A percentile compares a stretch with the other conserved stretches of the same genome.
Conservation (phyloP, 306 rosid genomes). For the Cucumis hystrix region DNA sequence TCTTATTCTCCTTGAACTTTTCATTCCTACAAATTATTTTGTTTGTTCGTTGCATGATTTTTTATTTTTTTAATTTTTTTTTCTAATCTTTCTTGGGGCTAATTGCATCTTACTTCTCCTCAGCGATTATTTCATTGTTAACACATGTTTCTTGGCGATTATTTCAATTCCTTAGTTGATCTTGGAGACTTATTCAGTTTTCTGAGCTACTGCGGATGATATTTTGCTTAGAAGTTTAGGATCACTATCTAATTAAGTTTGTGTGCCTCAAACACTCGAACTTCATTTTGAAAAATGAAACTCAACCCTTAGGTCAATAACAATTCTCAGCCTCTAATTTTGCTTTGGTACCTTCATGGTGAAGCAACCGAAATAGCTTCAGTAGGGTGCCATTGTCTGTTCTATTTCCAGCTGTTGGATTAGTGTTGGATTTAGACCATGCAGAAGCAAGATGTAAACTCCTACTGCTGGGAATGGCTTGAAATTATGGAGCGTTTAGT, state of each 20-base stretch:
- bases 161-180: not conserved
- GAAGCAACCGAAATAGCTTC: not conserved
- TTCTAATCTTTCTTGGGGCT: not conserved
- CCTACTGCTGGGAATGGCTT: not conserved
- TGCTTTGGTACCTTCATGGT: not conserved
- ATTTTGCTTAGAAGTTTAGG: not conserved
- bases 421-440: not conserved
- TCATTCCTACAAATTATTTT: not conserved
- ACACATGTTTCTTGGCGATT: not conserved
- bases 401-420: not conserved
- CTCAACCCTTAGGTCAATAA: not conserved
- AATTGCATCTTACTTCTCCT: not conserved
- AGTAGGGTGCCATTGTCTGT: not conserved
- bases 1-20: not conserved
- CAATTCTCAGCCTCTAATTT: not conserved
- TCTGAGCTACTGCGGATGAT: not conserved
- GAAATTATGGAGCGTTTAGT: not conserved
- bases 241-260: not conserved
- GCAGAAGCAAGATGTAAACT: not conserved
- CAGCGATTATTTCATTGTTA: not conserved
- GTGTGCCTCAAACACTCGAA: not conserved
- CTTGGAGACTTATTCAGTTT: not conserved
- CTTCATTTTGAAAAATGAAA: not conserved
- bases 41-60: not conserved
- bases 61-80: not conserved